Evolutionary conservation across 2,329 filamentous ascomycete species (phyloP).

Genomic region (Penicillium verrucosum): DNA sequence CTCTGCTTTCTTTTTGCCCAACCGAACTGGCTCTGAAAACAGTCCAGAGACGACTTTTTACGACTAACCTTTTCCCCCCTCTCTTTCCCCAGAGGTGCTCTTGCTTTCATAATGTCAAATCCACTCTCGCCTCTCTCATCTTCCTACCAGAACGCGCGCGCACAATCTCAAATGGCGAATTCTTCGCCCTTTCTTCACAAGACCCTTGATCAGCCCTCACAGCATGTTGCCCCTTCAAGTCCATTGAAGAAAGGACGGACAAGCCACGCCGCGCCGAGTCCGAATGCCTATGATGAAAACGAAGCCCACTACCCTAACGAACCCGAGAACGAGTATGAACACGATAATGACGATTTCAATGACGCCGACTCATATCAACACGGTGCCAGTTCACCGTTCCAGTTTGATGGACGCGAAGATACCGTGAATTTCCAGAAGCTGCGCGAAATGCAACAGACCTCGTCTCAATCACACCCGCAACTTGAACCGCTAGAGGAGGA

Average conservation of each 20-base stretch:
- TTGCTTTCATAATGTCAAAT: slow-evolving; percentile 33
- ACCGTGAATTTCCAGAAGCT: slow-evolving; percentile 33
- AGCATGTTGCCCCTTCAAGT: slow-evolving; percentile 25
- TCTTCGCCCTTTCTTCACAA: slow-evolving; percentile 26
- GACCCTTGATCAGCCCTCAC: slow-evolving; percentile 20
- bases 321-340: slow-evolving; percentile 4
- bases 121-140: slow-evolving; percentile 42
- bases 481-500: slow-evolving; percentile 12
- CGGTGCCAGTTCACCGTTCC: slow-evolving; percentile 40
- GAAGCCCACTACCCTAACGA: slow-evolving; percentile 15
- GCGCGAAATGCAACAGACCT: slow-evolving; percentile 15
- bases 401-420: slow-evolving; percentile 31
- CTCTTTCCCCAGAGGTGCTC: neutral
- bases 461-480: slow-evolving; percentile 8
- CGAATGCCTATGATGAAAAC: slow-evolving; percentile 13
- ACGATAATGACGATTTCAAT: slow-evolving; percentile 21
- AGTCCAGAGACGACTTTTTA: neutral
- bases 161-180: slow-evolving; percentile 25
- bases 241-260: slow-evolving; percentile 25
- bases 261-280: slow-evolving; percentile 10
- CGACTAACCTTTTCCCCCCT: neutral
- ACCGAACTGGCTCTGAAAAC: neutral
- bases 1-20: neutral
- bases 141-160: slow-evolving; percentile 42
- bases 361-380: slow-evolving; percentile 21